Evolutionary conservation across 2,329 filamentous ascomycete genomes (phyloP).

Genomic region (Blastomyces parvus): DNA sequence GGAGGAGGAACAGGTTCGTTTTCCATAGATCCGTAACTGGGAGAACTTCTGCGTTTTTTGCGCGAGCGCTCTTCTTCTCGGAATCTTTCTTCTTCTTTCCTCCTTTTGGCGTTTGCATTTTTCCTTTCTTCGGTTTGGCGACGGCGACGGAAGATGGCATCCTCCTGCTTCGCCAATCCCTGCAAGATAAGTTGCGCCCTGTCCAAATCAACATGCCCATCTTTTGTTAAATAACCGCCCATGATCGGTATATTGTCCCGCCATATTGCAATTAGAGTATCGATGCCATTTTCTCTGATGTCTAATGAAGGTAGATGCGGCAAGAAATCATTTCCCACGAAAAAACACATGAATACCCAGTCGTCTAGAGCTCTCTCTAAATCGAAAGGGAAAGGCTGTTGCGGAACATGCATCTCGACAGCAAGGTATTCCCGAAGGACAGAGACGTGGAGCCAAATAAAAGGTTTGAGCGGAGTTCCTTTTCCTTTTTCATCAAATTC

Average conservation of each 20-base stretch:
- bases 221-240: slow-evolving; percentile 93
- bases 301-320: slow-evolving; percentile 95
- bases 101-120: slow-evolving; percentile 67
- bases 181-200: slow-evolving; percentile 80
- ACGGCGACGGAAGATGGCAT: slow-evolving; percentile 80
- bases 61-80: slow-evolving; percentile 38
- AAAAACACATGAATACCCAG: slow-evolving; percentile 99
- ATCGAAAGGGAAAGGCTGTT: slow-evolving; percentile 80
- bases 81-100: slow-evolving; percentile 59
- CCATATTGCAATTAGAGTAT: slow-evolving; percentile 95
- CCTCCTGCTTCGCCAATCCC: slow-evolving; percentile 84
- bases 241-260: slow-evolving; percentile 81
- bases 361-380: slow-evolving; percentile 91
- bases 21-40: slow-evolving; percentile 30
- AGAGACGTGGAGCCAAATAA: slow-evolving; percentile 95
- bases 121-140: slow-evolving; percentile 77
- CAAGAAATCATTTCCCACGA: slow-evolving; percentile 96
- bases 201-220: slow-evolving; percentile 80
- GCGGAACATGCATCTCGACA: slow-evolving; percentile 74
- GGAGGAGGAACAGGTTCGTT: slow-evolving; percentile 32
- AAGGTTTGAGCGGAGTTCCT: slow-evolving; percentile 66
- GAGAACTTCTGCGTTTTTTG: slow-evolving; percentile 38
- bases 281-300: slow-evolving; percentile 94
- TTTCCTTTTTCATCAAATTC: slow-evolving; percentile 76
- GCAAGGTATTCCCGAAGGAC: slow-evolving; percentile 87